Evolutionary conservation across 805 yeast genomes (phyloP).

Genomic region (Candida mattraensis): DNA sequence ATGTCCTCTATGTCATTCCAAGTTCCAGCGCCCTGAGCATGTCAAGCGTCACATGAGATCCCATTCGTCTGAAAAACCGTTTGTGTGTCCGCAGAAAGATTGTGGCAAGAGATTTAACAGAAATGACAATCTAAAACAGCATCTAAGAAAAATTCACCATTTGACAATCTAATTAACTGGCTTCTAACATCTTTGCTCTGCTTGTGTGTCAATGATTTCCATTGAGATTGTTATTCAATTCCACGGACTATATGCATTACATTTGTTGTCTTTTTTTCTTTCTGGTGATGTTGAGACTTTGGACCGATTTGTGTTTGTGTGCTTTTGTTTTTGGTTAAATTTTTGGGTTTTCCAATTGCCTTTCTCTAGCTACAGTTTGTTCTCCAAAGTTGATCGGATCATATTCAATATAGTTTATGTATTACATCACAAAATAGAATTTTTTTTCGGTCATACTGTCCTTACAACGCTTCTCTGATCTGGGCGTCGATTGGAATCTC

Average conservation of each 20-base stretch:
- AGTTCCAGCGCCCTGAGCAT: slow-evolving; percentile 71
- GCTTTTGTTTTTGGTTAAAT: background rate
- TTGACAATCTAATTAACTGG: slow-evolving; percentile 5
- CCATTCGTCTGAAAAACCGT: slow-evolving; percentile 59
- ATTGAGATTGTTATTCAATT: too few relatives aligned
- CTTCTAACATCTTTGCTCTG: background rate
- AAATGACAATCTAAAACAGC: slow-evolving; percentile 60
- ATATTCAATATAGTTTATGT: too few relatives aligned
- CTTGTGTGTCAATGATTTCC: too few relatives aligned
- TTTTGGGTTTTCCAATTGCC: too few relatives aligned
- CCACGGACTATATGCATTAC: too few relatives aligned
- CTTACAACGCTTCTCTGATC: slow-evolving; percentile 33
- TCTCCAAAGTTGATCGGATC: too few relatives aligned
- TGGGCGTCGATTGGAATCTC: slow-evolving; percentile 40
- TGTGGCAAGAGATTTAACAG: slow-evolving; percentile 59
- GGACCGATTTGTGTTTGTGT: too few relatives aligned
- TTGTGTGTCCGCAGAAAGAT: slow-evolving; percentile 48
- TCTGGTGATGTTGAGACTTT: too few relatives aligned
- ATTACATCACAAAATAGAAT: too few relatives aligned
- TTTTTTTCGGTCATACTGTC: background rate
- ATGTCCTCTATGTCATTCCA: slow-evolving; percentile 62
- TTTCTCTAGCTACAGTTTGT: too few relatives aligned
- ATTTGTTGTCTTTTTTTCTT: too few relatives aligned
- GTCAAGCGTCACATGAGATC: slow-evolving; percentile 63
- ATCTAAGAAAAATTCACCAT: slow-evolving; percentile 58